Conservation (phyloP, 139 green algal species). For the Micractinium conductrix region DNA sequence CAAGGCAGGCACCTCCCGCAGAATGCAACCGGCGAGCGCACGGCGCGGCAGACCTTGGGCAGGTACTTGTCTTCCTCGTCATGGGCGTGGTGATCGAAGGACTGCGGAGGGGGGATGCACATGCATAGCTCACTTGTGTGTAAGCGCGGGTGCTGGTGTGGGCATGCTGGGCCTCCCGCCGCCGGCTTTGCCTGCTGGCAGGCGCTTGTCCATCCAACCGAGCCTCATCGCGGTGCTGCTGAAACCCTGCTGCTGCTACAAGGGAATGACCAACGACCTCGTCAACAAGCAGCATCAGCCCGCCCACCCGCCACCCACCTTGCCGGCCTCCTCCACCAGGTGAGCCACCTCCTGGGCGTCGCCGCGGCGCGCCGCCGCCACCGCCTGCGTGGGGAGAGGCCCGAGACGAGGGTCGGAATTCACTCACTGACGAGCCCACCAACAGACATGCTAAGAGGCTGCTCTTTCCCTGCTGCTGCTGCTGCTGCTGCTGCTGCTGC, state of each 20-base stretch:
- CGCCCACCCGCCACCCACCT: neutral
- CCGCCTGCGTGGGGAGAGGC: too few species aligned
- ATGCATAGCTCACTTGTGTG: neutral
- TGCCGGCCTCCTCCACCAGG: neutral
- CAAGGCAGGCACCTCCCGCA: too few species aligned
- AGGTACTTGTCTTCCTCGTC: slow-evolving; percentile 17
- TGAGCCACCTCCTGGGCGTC: neutral
- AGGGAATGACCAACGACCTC: neutral
- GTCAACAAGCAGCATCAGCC: neutral
- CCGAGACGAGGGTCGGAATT: too few species aligned
- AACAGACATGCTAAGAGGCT: too few species aligned
- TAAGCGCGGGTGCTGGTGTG: neutral
- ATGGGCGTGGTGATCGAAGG: neutral
- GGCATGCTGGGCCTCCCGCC: neutral
- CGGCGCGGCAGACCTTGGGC: too few species aligned
- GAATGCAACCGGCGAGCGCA: too few species aligned
- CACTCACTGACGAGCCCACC: too few species aligned
- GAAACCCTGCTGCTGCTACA: neutral
- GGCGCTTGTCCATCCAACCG: neutral
- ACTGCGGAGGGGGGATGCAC: neutral
- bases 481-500: too few species aligned
- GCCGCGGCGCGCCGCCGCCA: neutral
- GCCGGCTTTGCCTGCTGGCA: neutral
- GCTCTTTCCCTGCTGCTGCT: too few species aligned
- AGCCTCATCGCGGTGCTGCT: too few species aligned